Conservation (phyloP, 2,329 filamentous ascomycete genomes). For the Lasiodiplodia sp. region DNA sequence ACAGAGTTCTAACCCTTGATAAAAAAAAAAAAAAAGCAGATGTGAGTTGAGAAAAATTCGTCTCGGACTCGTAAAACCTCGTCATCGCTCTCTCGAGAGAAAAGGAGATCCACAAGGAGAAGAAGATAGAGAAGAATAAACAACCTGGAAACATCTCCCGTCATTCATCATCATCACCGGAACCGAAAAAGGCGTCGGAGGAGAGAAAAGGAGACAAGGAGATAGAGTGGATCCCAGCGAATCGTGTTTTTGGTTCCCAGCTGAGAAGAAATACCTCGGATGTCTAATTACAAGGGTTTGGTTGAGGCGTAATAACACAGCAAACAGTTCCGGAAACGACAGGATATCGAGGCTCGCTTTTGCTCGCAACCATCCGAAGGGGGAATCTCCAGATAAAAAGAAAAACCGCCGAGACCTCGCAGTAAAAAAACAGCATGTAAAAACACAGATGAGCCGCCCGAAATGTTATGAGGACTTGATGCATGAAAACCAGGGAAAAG, state of each 20-base stretch:
- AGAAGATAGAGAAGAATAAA: slow-evolving; percentile 13
- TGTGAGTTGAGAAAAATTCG: slow-evolving; percentile 16
- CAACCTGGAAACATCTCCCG: slow-evolving; percentile 24
- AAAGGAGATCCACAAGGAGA: slow-evolving; percentile 27
- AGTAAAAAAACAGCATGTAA: slow-evolving; percentile 19
- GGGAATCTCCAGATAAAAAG: slow-evolving; percentile 30
- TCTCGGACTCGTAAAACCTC: slow-evolving; percentile 14
- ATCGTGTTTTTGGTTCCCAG: slow-evolving; percentile 29
- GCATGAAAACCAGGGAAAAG: slow-evolving; percentile 12
- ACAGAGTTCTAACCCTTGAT: slow-evolving; percentile 26
- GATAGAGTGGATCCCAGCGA: slow-evolving; percentile 25
- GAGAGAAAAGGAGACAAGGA: slow-evolving; percentile 14
- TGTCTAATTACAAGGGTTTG: slow-evolving; percentile 30
- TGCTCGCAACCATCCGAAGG: slow-evolving; percentile 29
- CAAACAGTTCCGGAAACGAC: slow-evolving; percentile 29
- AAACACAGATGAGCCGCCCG: slow-evolving; percentile 19
- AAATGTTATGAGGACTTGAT: slow-evolving; percentile 27
- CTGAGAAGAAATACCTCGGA: slow-evolving; percentile 30
- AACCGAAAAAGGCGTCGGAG: slow-evolving; percentile 20
- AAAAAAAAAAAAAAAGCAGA: slow-evolving; percentile 6
- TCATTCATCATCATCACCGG: slow-evolving; percentile 24
- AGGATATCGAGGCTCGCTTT: slow-evolving; percentile 30
- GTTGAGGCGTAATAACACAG: slow-evolving; percentile 27
- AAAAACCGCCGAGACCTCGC: slow-evolving; percentile 29
- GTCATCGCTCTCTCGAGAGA: slow-evolving; percentile 16